Conservation (phyloP, 1,284 basidiomycete species). For the Cystobasidium pallidum region DNA sequence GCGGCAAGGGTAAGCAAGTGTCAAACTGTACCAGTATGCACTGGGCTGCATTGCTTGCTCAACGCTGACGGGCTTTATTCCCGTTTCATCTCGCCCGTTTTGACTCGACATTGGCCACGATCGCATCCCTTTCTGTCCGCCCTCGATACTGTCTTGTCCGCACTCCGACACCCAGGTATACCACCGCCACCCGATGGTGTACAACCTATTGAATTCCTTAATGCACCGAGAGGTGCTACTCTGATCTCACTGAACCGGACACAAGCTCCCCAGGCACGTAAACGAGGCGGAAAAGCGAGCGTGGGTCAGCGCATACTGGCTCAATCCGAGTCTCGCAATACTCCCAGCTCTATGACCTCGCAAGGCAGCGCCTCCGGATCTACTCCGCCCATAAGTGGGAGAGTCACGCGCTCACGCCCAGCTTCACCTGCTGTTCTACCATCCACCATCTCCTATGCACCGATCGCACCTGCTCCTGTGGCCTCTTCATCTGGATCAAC, state of each 20-base stretch:
- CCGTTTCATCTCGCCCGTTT: background rate
- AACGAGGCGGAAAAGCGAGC: background rate
- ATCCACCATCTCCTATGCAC: background rate
- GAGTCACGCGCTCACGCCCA: constrained; percentile 17
- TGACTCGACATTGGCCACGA: background rate
- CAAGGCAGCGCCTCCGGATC: background rate
- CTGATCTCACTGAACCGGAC: background rate
- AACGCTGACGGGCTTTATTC: constrained; percentile 5
- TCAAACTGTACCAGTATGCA: background rate
- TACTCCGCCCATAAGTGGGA: background rate
- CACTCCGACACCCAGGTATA: constrained; percentile 21
- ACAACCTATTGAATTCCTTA: constrained; percentile 27
- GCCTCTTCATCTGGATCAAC: background rate
- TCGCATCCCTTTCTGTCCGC: background rate
- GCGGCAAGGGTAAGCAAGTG: constrained; percentile 27
- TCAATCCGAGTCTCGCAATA: background rate
- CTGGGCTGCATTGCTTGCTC: background rate
- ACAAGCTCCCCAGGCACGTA: background rate
- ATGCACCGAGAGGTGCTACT: constrained; percentile 11
- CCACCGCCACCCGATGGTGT: constrained; percentile 37
- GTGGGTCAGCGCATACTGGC: constrained; percentile 23
- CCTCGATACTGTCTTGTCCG: background rate
- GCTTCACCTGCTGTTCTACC: constrained; percentile 19
- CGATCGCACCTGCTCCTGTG: background rate
- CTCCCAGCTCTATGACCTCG: background rate